Conservation (phyloP, 495 filamentous ascomycete genomes). For the Xylaria castorea region DNA sequence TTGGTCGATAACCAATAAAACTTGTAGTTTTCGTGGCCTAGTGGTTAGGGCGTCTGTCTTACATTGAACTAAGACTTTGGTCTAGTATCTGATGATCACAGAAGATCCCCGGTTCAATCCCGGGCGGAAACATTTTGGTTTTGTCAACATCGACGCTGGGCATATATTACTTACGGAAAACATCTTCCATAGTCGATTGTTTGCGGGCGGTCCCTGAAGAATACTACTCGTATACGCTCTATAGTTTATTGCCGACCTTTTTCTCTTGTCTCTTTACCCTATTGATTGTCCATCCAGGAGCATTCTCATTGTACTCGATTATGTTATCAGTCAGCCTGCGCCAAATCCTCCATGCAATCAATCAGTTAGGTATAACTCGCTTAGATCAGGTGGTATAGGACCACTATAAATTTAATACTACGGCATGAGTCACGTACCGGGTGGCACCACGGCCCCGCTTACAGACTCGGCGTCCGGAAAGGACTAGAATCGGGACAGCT, state of each 20-base stretch:
- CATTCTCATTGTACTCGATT: too few species aligned
- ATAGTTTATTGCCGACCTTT: too few species aligned
- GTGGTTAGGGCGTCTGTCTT: slow-evolving; percentile 30
- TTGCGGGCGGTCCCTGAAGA: too few species aligned
- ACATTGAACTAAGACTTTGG: background rate
- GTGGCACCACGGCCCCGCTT: background rate
- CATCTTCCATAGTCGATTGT: too few species aligned
- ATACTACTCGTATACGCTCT: too few species aligned
- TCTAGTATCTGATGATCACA: slow-evolving; percentile 2
- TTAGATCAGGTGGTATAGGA: background rate
- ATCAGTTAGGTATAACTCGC: background rate
- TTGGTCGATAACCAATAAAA: too few species aligned
- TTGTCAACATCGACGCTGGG: background rate
- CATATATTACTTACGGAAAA: too few species aligned
- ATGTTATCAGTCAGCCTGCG: too few species aligned
- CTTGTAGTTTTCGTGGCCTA: too few species aligned
- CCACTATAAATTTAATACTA: background rate
- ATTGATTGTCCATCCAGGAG: too few species aligned
- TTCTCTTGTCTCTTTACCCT: too few species aligned
- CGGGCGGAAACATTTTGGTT: slow-evolving; percentile 21
- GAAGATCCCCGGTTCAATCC: slow-evolving; percentile 31
- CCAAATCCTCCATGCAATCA: too few species aligned
- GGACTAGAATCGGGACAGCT: background rate
- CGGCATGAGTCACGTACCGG: slow-evolving; percentile 10
- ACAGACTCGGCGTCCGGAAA: slow-evolving; percentile 11